Evolutionary conservation across 768 basidiomycete species (phyloP).

Genomic region (Steccherinum ochraceum): DNA sequence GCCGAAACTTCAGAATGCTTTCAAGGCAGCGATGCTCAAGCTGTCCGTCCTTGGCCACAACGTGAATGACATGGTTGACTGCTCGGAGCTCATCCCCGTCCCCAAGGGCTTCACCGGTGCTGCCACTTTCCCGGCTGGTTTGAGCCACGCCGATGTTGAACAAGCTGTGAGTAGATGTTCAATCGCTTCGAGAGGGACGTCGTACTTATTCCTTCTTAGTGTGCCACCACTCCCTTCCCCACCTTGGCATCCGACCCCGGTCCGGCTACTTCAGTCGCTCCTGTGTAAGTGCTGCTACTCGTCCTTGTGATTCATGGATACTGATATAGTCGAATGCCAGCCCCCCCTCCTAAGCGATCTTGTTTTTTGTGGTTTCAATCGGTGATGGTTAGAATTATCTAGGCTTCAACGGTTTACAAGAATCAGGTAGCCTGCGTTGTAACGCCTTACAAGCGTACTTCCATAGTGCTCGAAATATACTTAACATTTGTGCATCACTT

Average conservation of each 20-base stretch:
- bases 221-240: constrained; percentile 31
- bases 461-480: too few relatives aligned
- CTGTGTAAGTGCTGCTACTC: constrained; percentile 19
- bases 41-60: constrained; percentile 26
- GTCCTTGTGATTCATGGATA: neutral
- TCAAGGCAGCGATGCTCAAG: constrained; percentile 24
- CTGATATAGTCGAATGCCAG: constrained; percentile 2
- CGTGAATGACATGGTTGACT: constrained; percentile 30
- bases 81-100: constrained; percentile 37
- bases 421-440: too few relatives aligned
- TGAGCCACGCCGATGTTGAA: constrained; percentile 16
- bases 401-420: too few relatives aligned
- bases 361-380: too few relatives aligned
- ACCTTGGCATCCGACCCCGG: constrained; percentile 25
- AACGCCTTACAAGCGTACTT: too few relatives aligned
- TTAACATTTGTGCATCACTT: too few relatives aligned
- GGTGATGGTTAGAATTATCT: too few relatives aligned
- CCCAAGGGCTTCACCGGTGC: constrained; percentile 21
- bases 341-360: constrained; percentile 11
- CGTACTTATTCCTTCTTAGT: constrained; percentile 14
- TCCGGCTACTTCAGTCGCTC: constrained; percentile 22
- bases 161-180: constrained; percentile 8
- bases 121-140: constrained; percentile 28
- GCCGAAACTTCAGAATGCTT: constrained; percentile 18
- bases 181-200: neutral